These are phyloP conservation scores for Apocynum venetum DNA, from an alignment of 257 asterid species.

Conservation along the genomic window DNA sequence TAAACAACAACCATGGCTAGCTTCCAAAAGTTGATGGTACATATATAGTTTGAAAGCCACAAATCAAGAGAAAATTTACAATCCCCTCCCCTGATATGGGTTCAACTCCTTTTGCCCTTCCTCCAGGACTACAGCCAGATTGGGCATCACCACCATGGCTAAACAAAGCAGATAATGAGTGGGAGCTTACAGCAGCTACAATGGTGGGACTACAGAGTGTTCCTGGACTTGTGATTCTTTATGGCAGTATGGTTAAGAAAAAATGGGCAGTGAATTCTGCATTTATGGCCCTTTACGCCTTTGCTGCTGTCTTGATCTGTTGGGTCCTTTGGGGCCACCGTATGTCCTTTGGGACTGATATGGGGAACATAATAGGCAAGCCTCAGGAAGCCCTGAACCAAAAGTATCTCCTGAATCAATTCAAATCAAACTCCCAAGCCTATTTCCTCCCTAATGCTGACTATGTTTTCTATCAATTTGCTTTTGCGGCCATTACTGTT, in stretches of 20 bases:
- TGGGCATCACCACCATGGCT: slow-evolving; percentile 43
- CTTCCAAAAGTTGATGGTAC: neutral
- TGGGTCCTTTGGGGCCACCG: slow-evolving; percentile 64
- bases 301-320: slow-evolving; percentile 57
- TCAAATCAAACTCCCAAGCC: neutral
- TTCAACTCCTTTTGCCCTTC: slow-evolving; percentile 19
- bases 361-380: slow-evolving; percentile 29
- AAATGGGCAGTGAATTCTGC: slow-evolving; percentile 79
- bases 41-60: neutral
- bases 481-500: slow-evolving; percentile 72
- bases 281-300: slow-evolving; percentile 74
- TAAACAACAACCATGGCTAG: neutral
- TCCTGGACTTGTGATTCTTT: slow-evolving; percentile 61
- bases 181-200: slow-evolving; percentile 58
- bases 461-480: slow-evolving; percentile 53
- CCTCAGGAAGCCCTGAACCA: slow-evolving; percentile 32
- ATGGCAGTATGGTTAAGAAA: slow-evolving; percentile 74
- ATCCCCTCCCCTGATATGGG: slow-evolving; percentile 14
- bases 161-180: slow-evolving; percentile 57
- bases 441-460: slow-evolving; percentile 39
- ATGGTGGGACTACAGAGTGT: slow-evolving; percentile 79
- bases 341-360: slow-evolving; percentile 49
- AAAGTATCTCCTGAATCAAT: slow-evolving; percentile 9
- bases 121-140: slow-evolving; percentile 24
- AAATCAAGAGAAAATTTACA: neutral